Evolutionary conservation across 192 early-diverging fungal genomes (phyloP).

Genomic region (Coemansia sp.): DNA sequence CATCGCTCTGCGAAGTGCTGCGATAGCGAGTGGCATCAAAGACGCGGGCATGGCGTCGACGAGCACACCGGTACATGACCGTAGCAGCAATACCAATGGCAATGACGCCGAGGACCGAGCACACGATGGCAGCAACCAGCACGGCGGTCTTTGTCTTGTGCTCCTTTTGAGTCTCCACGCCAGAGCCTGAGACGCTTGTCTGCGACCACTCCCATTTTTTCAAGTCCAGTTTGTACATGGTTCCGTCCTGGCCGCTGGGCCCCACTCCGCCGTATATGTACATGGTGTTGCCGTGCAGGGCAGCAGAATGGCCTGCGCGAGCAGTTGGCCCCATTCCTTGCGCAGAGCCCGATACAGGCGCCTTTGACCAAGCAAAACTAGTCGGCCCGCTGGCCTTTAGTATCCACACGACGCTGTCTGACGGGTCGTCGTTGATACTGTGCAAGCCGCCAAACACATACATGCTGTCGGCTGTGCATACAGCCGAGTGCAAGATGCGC

Average conservation of each 20-base stretch:
- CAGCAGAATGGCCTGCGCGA: slow-evolving; percentile 64
- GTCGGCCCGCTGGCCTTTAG: slow-evolving; percentile 20
- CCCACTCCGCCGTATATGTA: slow-evolving; percentile 70
- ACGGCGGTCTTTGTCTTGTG: slow-evolving; percentile 41
- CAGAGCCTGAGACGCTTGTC: slow-evolving; percentile 35
- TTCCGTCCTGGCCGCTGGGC: slow-evolving; percentile 53
- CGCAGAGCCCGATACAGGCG: slow-evolving; percentile 28
- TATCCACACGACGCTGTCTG: slow-evolving; percentile 55
- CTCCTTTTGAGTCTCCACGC: slow-evolving; percentile 9
- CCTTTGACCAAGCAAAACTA: slow-evolving; percentile 44
- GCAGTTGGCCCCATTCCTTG: slow-evolving; percentile 52
- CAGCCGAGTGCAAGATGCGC: slow-evolving; percentile 63
- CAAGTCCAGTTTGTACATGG: slow-evolving; percentile 66
- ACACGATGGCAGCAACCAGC: slow-evolving; percentile 50
- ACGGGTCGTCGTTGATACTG: slow-evolving; percentile 30
- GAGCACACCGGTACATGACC: slow-evolving; percentile 38
- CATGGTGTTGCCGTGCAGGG: slow-evolving; percentile 57
- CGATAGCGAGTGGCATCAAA: slow-evolving; percentile 1
- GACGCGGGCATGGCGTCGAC: slow-evolving; percentile 21
- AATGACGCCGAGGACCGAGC: slow-evolving; percentile 43
- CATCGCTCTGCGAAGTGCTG: slow-evolving; percentile 6
- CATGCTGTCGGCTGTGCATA: slow-evolving; percentile 64
- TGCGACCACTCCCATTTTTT: slow-evolving; percentile 60
- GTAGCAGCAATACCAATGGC: slow-evolving; percentile 48
- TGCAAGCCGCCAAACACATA: slow-evolving; percentile 63